phyloP scores from a whole-genome alignment of 495 filamentous ascomycete genomes.

The Xylaria bambusicola region DNA sequence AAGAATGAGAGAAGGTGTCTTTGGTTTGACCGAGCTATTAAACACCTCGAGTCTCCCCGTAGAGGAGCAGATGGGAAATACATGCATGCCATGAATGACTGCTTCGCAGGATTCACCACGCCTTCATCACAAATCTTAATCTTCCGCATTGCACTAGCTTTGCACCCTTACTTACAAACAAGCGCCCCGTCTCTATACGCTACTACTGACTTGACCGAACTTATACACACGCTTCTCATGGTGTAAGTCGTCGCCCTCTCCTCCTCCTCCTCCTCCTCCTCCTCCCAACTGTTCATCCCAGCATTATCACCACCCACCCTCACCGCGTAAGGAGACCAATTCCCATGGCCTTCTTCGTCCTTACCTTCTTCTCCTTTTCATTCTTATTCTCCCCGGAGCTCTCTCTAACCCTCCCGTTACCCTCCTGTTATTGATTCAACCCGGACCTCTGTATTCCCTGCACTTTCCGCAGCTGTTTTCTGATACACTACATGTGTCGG shows the following conservation, averaged over 20 bases:
- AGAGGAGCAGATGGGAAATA: not conserved
- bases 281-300: no score
- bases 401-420: no score
- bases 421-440: no score
- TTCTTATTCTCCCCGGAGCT: no score
- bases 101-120: not conserved
- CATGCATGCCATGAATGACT: conserved; percentile 1
- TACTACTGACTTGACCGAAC: no score
- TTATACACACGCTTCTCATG: not conserved
- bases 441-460: not conserved
- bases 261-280: no score
- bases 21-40: conserved; percentile 4
- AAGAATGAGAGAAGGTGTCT: not conserved
- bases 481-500: conserved; percentile 5
- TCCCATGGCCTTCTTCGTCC: no score
- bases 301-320: no score
- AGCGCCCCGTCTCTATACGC: no score
- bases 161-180: not conserved
- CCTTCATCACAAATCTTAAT: no score
- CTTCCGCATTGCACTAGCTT: not conserved
- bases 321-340: no score
- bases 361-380: no score
- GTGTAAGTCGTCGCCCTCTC: conserved; percentile 8
- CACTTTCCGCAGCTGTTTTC: not conserved
- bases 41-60: conserved; percentile 14